Evolutionary conservation across 139 green algal genomes (phyloP), one percentile per base, ranked within the genome.

Genomic region (Parachlorella kessleri): DNA sequence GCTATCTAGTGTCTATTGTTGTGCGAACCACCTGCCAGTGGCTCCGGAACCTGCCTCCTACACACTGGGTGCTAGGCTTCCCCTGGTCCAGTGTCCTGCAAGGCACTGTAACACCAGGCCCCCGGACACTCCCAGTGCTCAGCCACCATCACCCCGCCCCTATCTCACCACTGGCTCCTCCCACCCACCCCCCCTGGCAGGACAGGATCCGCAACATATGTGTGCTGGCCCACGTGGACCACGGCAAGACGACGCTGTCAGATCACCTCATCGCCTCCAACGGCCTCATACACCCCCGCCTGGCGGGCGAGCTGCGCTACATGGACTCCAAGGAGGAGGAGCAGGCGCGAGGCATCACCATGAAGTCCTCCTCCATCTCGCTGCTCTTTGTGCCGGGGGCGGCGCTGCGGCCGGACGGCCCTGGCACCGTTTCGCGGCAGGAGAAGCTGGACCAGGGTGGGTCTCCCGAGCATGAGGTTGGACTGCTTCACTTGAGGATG

Each of bases 191-290:
- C n/a, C n/a, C n/a, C n/a, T n/a, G 9, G 26, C 89, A 97, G 93
- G 91, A 91, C 10, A 86, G 91, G 9, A 90, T 99, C 23, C 85
- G 97, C 30, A 99, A 99, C 75, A 91, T 99, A 55, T 99, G 97
- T 86, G 94, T 99, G 77, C 86, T 99, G 69, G 97, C 97, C 18
- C 97, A 99, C 72, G 97, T 99, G 6, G 97, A 99, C 84, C 97
- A 99, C 88, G 97, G 97, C 70, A 99, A 99, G 85, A 99, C 97
- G 1, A 99, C 95, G 10, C 84, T 99, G 55, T 93, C 89, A 1
- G 97, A 99, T 81, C 89, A 96, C 83, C 87, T 99, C 23, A 98
- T 99, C 35, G 96, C 93, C 3, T 93, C 90, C 36, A 99, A 99
- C 78, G 96, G 95, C n/a, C 88, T 99, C 64, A 98, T 99, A 70